Base-by-base conservation (phyloP, 2,329 filamentous ascomycete species). In the Calonectria pteridis region DNA sequence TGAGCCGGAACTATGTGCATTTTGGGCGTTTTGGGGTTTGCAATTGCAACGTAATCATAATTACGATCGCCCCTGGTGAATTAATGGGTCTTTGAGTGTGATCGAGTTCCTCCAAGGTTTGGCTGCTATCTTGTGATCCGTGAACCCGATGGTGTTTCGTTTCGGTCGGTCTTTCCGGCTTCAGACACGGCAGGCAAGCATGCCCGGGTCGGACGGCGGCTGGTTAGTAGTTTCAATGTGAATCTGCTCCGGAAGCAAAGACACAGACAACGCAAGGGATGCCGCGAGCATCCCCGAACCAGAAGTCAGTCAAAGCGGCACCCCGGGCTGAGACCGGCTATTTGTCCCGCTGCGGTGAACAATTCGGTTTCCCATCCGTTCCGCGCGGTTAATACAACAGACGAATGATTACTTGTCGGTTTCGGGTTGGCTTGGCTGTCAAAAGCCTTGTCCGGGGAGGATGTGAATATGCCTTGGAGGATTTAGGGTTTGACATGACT, bases 1-100 rank as follows among this genome's bases (percentile, higher is more conserved):
- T 62, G 33, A 62, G 33, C n/a, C 55, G 55, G 55, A 40, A 62
- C 55, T 62, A 28, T 62, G 55, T 62, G 23, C 55, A 3, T 20
- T 62, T 62, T 62, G 55, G 55, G 55, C 23, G 33, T 62, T 62
- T 62, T 62, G 55, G 55, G 55, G 29, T 40, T 28, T 40, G n/a
- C 18, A 20, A 14, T 40, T 62, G 20, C 55, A 18, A 37, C 55
- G 55, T 62, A 62, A 62, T 62, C 55, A 62, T 40, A 62, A 62
- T 62, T 62, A 62, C 55, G 55, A 62, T 62, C 55, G 55, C 55
- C 55, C 55, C 55, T n/a, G 33, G n/a, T 40, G 35, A 16, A 23
- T 62, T 62, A 35, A 26, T 37, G 55, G 55, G 16, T 16, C 23
- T 23, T 5, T 62, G 33, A 62, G 55, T 62, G 55, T 62, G 55